These are phyloP conservation scores for Colletotrichum cordylinicola DNA, from an alignment of 2,329 filamentous ascomycete species.

Conservation along the genomic window DNA sequence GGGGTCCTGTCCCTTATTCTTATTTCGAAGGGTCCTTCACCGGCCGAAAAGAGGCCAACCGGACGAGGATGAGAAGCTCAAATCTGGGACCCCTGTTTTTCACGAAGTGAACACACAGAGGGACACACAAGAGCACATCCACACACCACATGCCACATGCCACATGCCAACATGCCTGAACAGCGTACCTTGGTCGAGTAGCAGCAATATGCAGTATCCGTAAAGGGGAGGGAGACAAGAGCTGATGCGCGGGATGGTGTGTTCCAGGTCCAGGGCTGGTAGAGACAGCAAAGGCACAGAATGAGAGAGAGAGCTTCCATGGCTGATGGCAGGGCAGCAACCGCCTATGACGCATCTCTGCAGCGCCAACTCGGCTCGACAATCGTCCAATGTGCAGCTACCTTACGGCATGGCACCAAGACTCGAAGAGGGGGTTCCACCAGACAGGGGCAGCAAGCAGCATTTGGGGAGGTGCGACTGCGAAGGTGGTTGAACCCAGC, in stretches of 20 bases:
- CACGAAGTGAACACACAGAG: background rate
- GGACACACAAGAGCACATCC: background rate
- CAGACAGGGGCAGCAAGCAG: background rate
- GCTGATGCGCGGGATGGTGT: background rate
- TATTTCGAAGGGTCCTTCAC: constrained; percentile 7
- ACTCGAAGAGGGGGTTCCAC: background rate
- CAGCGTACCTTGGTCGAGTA: background rate
- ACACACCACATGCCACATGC: background rate
- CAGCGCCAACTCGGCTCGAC: constrained; percentile 5
- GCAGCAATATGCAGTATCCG: background rate
- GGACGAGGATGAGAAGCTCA: background rate
- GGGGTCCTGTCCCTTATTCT: constrained; percentile 17
- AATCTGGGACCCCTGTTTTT: background rate
- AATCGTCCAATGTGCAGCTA: background rate
- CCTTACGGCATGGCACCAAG: background rate
- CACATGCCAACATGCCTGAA: background rate
- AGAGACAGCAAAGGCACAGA: background rate
- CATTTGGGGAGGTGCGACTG: background rate
- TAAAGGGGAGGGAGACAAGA: background rate
- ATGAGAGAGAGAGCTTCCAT: background rate
- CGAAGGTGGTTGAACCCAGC: background rate
- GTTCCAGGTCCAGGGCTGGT: background rate
- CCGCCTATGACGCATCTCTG: constrained; percentile 6
- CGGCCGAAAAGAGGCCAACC: constrained; percentile 4
- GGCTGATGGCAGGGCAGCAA: background rate